Evolutionary conservation across 2,329 filamentous ascomycete species (phyloP).

Genomic region (Claviceps paspali): DNA sequence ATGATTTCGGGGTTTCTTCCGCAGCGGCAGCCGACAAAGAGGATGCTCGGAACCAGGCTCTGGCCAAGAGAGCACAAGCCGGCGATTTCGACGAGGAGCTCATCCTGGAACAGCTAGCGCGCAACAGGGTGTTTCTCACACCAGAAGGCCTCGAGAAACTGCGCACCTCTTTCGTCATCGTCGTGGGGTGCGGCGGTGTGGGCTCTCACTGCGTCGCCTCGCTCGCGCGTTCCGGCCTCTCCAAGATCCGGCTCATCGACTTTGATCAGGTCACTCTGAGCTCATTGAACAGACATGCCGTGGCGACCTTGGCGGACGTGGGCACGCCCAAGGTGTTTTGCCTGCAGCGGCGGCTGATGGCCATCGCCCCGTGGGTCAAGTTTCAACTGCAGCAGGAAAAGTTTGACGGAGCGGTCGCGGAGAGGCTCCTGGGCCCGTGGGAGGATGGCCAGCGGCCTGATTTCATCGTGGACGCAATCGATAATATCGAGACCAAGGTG

Average conservation of each 20-base stretch:
- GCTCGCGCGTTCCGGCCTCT: constrained; percentile 76
- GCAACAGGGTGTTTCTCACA: constrained; percentile 81
- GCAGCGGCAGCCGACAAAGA: constrained; percentile 36
- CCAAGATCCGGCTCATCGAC: constrained; percentile 77
- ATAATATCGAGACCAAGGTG: constrained; percentile 97
- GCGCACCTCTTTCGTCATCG: constrained; percentile 66
- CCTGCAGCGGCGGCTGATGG: constrained; percentile 62
- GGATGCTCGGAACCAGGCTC: constrained; percentile 41
- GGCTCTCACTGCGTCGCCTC: constrained; percentile 83
- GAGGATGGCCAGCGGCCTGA: constrained; percentile 50
- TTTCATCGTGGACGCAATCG: constrained; percentile 93
- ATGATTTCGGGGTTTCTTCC: constrained; percentile 41
- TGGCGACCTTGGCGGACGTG: constrained; percentile 87
- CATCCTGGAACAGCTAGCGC: constrained; percentile 84
- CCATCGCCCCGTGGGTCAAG: constrained; percentile 79
- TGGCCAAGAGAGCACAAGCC: constrained; percentile 43
- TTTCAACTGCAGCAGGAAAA: constrained; percentile 81
- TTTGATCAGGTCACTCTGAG: constrained; percentile 96
- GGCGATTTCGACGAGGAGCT: constrained; percentile 62
- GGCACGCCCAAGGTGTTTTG: constrained; percentile 85
- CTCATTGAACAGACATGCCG: constrained; percentile 87
- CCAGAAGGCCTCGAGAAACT: constrained; percentile 68
- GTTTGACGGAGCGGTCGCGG: constrained; percentile 54
- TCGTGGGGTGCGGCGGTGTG: constrained; percentile 89
- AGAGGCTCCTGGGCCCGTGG: constrained; percentile 53